These are phyloP conservation scores for Candida adriatica DNA, from an alignment of 805 yeast species.

Conservation along the genomic window DNA sequence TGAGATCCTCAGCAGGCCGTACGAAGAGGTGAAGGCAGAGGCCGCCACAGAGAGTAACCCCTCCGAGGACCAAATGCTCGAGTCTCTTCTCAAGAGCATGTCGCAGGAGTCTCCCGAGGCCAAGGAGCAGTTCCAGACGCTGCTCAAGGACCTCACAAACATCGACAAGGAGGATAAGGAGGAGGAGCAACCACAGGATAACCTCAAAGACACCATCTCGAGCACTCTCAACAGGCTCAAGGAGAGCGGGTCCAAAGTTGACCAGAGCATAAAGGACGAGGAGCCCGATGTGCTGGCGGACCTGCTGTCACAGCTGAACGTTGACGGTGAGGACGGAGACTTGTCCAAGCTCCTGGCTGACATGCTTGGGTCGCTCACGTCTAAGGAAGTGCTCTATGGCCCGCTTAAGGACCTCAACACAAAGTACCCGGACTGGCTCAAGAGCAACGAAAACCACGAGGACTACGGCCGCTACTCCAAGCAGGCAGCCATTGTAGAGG, in stretches of 20 bases:
- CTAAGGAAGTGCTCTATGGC: slow-evolving; percentile 80
- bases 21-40: slow-evolving; percentile 16
- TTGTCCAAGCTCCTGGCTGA: slow-evolving; percentile 58
- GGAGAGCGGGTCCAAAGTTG: slow-evolving; percentile 66
- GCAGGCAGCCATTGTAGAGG: slow-evolving; percentile 56
- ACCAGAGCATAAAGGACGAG: slow-evolving; percentile 47
- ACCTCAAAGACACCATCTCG: slow-evolving; percentile 68
- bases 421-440: slow-evolving; percentile 69
- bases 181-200: slow-evolving; percentile 1
- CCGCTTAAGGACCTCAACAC: slow-evolving; percentile 76
- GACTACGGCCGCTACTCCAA: slow-evolving; percentile 47
- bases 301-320: slow-evolving; percentile 55
- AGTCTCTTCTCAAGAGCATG: slow-evolving; percentile 19
- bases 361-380: slow-evolving; percentile 74
- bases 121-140: slow-evolving; percentile 29
- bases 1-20: slow-evolving; percentile 49
- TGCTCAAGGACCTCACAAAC: slow-evolving; percentile 26
- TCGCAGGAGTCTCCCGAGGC: slow-evolving; percentile 48
- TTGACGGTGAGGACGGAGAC: slow-evolving; percentile 42
- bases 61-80: slow-evolving; percentile 18
- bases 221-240: slow-evolving; percentile 76
- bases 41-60: slow-evolving; percentile 8
- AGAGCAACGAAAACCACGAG: slow-evolving; percentile 35
- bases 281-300: slow-evolving; percentile 48
- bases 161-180: slow-evolving; percentile 15